Base-by-base conservation (phyloP, 2,329 filamentous ascomycete species). In the Curvularia eragrostidis region DNA sequence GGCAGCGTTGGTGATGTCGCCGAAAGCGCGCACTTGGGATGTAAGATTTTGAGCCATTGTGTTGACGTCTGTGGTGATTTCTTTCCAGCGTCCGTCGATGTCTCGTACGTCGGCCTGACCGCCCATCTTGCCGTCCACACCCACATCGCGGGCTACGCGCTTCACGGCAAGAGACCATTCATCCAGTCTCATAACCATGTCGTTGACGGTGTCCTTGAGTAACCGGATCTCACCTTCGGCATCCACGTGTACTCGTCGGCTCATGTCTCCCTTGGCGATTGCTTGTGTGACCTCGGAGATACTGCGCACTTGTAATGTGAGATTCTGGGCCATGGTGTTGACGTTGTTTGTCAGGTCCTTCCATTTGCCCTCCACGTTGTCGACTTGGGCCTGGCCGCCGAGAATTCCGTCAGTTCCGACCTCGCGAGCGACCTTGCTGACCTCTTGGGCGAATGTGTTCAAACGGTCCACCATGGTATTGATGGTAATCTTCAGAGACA, bases 51-150 rank as follows among this genome's bases (percentile, higher is more conserved):
- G 84, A 30, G 80, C 81, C 92, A 96, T 96, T 48, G 91, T 97
- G 77, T 97, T 97, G 76, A 97, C 93, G 74, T 97, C 92, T 52
- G 93, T 94, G 0, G 95, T 98, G 70, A 99, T 98, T 76, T 99
- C 94, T 75, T 97, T 97, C 95, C 94, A 99, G 53, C 93, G 88
- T 62, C 94, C 94, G 68, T 93, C 92, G 58, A 98, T 89, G 57
- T 93, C 93, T 64, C 92, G 91, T 49, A 97, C 91, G 74, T 97
- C 93, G 60, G 94, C 95, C 76, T 99, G 95, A 18, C 94, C 94
- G 70, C 94, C 94, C 91, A 99, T 97, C 82, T 97, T 98, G 62
- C 94, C 94, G 71, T 98, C 95, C 51, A 98, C 94, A 65, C 94
- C 94, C 66, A 98, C 95, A 77, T 98, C 95, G 71, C 95, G 93